Base-by-base conservation (phyloP, 1,284 basidiomycete species). In the Cystobasidiaceae sp. region DNA sequence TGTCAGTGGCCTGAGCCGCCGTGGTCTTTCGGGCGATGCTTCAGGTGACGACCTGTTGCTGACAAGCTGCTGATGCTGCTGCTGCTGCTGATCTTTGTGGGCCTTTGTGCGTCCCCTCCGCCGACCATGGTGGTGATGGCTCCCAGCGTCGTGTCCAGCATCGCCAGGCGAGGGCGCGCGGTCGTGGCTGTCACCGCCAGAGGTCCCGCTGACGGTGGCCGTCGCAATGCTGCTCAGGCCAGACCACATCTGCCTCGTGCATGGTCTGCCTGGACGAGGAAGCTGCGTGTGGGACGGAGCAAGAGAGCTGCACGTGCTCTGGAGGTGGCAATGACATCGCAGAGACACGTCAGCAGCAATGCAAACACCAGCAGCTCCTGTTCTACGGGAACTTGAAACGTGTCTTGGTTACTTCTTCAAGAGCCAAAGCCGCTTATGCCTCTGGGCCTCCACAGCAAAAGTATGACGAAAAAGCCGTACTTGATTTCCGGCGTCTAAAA, bases 41-140 rank as follows among this genome's bases (percentile, higher is more conserved):
- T 62, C 60, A 33, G 60, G 60, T 5, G 48, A 52, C 11, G 60
- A 62, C 15, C 60, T 33, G 27, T 62, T 62, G 50, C 50, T 54
- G 19, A 34, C 41, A 28, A 43, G 11, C n/a, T n/a, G 4, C 13
- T 52, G 50, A 23, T 52, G 50, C 32, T 25, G 50, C 50, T 52
- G 50, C 33, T 52, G 33, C 41, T 39, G 50, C 54, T 44, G 28
- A 41, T 30, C 54, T 30, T 28, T 56, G n/a, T n/a, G n/a, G n/a
- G 25, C 41, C 39, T 30, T 17, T 43, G 39, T 5, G 25, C 30
- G n/a, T 13, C 25, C 17, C 19, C 32, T 19, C 7, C 58, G 46
- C 15, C 25, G 46, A 30, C 41, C 23, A 13, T 27, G 44, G 17
- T 58, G 56, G 5, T 33, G 21, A 17, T 39, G 45, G 23, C 32